Base-by-base conservation (phyloP, 768 basidiomycete species). In the Collybiopsis confluens region DNA sequence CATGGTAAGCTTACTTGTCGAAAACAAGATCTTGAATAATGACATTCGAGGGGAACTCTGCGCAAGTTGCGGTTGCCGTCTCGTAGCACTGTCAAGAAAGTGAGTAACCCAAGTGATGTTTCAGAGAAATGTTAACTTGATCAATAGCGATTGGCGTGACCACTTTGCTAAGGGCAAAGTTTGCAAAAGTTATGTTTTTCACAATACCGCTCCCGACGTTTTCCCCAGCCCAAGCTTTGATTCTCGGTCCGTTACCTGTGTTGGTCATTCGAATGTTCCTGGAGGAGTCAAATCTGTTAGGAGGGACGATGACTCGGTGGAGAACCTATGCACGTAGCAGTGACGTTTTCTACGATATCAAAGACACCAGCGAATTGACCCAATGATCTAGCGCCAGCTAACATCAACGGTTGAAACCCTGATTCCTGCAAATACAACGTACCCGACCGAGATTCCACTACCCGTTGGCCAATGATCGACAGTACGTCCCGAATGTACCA, bases 181-280 rank as follows among this genome's bases (percentile, higher is more conserved):
- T 68, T n/a, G 64, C 58, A 64, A 80, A 83, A 1, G 78, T 80
- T 61, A 83, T 66, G 57, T 83, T 82, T 62, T 76, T 73, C 41
- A 82, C 81, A 41, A 80, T 75, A 7, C 81, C 82, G 35, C 76
- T 73, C 3, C 84, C 82, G 26, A 83, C 80, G 49, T 76, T 74
- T 15, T 74, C 70, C 4, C 83, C 85, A 4, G 82, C 83, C 71
- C 77, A 87, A 1, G 82, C 79, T 64, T 87, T 87, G 66, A 86
- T 86, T 30, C 85, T 73, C 1, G 83, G 83, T 1, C 84, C 85
- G 58, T 86, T 86, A 60, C 82, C 71, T 9, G 81, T 80, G 52
- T 84, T 82, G 10, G 74, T 68, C 81, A 85, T 84, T 27, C 67
- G 72, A 56, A 86, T 72, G 59, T 83, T 80, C 40, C 77, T 81